Conservation (phyloP, 768 basidiomycete genomes). For the Tephrocybe sp. region DNA sequence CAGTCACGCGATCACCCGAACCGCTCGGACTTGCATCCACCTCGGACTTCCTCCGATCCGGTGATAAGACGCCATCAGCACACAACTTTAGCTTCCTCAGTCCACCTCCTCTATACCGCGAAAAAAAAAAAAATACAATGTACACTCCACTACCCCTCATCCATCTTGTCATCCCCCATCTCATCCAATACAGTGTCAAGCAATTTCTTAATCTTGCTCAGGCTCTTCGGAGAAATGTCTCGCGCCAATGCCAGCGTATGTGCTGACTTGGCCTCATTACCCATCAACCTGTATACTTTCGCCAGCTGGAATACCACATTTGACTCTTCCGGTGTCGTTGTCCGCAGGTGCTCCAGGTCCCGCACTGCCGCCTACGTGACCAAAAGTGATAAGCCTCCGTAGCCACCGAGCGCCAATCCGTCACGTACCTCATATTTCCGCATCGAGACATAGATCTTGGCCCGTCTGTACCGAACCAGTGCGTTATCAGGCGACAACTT, state of each 20-base stretch:
- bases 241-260: conserved; percentile 87
- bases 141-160: conserved; percentile 57
- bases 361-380: conserved; percentile 69
- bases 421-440: conserved; percentile 76
- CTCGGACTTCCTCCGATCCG: conserved; percentile 19
- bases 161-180: conserved; percentile 65
- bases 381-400: conserved; percentile 20
- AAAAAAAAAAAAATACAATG: conserved; percentile 34
- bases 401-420: conserved; percentile 1
- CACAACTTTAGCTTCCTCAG: conserved; percentile 13
- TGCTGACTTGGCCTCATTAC: conserved; percentile 77
- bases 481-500: conserved; percentile 83
- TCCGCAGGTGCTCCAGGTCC: conserved; percentile 79
- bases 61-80: conserved; percentile 26
- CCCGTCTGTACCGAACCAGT: conserved; percentile 91
- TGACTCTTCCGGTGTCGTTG: conserved; percentile 89
- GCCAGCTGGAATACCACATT: conserved; percentile 97
- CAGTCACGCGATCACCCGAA: conserved; percentile 18
- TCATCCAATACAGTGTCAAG: conserved; percentile 70
- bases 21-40: conserved; percentile 9
- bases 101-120: conserved; percentile 12
- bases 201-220: conserved; percentile 79
- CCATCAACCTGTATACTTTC: conserved; percentile 82
- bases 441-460: conserved; percentile 86
- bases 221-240: conserved; percentile 91